phyloP scores from a whole-genome alignment of 805 yeast species.

The Candida boleticola region DNA sequence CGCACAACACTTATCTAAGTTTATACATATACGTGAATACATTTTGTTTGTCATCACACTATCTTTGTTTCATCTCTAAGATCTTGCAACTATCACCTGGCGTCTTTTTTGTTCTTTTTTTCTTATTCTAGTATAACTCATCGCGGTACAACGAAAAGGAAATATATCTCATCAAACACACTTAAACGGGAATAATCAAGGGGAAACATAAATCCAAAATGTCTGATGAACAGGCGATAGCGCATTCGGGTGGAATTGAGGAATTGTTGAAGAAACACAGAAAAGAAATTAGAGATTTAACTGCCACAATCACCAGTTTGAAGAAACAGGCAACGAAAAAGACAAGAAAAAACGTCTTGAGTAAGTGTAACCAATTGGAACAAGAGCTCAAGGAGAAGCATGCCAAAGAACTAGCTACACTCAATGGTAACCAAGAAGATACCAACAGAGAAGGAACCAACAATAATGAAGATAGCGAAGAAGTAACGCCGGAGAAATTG shows the following conservation, averaged over 20 bases:
- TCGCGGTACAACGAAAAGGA: too few relatives aligned
- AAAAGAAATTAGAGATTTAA: conserved; percentile 65
- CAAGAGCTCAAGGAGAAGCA: conserved; percentile 54
- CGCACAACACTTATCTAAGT: too few relatives aligned
- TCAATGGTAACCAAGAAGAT: conserved; percentile 7
- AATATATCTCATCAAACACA: too few relatives aligned
- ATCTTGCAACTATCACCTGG: too few relatives aligned
- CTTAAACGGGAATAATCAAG: too few relatives aligned
- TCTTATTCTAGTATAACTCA: too few relatives aligned
- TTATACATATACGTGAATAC: too few relatives aligned
- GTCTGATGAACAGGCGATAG: neutral
- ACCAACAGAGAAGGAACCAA: conserved; percentile 15
- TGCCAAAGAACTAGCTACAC: conserved; percentile 43
- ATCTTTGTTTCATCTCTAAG: too few relatives aligned
- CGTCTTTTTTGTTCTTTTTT: too few relatives aligned
- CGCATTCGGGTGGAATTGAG: conserved; percentile 24
- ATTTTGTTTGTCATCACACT: too few relatives aligned
- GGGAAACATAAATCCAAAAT: too few relatives aligned
- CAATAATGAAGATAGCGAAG: conserved; percentile 42
- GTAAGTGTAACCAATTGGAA: conserved; percentile 61
- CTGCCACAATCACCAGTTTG: conserved; percentile 67
- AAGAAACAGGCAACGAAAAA: conserved; percentile 83
- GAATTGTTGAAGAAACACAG: conserved; percentile 59
- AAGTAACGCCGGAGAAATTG: conserved; percentile 64
- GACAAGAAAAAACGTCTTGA: conserved; percentile 63